Evolutionary conservation across 345 rosid species (phyloP).

Genomic region (Linum lewisii): DNA sequence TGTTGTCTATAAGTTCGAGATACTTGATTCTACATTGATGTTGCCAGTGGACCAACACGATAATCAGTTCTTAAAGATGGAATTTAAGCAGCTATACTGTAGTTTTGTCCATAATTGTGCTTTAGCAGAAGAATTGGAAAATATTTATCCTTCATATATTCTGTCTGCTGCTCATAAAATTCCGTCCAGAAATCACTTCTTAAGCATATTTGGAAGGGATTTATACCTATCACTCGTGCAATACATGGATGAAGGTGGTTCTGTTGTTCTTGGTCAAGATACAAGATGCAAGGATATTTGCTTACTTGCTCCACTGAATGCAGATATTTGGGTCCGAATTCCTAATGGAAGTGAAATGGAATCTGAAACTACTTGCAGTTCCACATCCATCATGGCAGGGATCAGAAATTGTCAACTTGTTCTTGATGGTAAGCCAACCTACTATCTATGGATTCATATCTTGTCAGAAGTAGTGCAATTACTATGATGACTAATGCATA

Average conservation of each 20-base stretch:
- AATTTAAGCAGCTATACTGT: slow-evolving; percentile 45
- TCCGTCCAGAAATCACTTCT: slow-evolving; percentile 32
- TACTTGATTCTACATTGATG: slow-evolving; percentile 58
- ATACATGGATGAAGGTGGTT: slow-evolving; percentile 30
- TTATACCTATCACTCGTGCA: slow-evolving; percentile 39
- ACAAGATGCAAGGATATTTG: slow-evolving; percentile 22
- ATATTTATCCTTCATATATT: slow-evolving; percentile 43
- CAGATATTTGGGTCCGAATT: slow-evolving; percentile 72
- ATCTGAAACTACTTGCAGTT: slow-evolving; percentile 23
- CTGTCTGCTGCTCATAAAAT: slow-evolving; percentile 37
- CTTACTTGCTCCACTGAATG: slow-evolving; percentile 45
- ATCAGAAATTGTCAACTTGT: slow-evolving; percentile 43
- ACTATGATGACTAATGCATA: slow-evolving; percentile 8
- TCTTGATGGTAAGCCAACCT: slow-evolving; percentile 50
- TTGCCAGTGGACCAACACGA: slow-evolving; percentile 43
- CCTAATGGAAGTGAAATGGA: slow-evolving; percentile 33
- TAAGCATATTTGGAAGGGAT: slow-evolving; percentile 63
- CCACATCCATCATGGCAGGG: slow-evolving; percentile 56
- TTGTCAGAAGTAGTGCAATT: background rate
- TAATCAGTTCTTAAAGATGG: slow-evolving; percentile 42
- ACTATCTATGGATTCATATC: slow-evolving; percentile 2
- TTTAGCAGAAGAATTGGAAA: slow-evolving; percentile 30
- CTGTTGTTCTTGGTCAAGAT: slow-evolving; percentile 22
- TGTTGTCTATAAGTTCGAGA: slow-evolving; percentile 55
- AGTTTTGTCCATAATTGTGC: slow-evolving; percentile 33